These are phyloP conservation scores for Corchorus capsularis DNA, from an alignment of 345 rosid species.

Conservation along the genomic window DNA sequence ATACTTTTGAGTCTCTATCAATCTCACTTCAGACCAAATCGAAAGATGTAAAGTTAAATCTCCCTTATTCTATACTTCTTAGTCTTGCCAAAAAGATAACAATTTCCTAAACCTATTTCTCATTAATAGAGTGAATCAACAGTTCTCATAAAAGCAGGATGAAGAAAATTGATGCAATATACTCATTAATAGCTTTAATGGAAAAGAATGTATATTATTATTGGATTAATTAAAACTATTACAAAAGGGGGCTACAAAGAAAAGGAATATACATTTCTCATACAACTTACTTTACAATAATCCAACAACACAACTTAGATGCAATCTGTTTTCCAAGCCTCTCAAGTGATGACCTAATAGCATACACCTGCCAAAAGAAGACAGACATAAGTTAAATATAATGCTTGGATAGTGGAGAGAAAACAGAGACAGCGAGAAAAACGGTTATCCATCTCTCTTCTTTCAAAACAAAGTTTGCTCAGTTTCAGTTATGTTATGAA, in stretches of 20 bases:
- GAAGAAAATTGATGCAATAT: neutral
- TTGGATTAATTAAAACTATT: neutral
- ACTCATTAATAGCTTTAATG: neutral
- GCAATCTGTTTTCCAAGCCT: conserved; percentile 94
- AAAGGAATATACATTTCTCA: conserved; percentile 53
- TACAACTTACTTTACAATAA: conserved; percentile 54
- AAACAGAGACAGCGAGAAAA: neutral
- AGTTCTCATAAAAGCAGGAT: neutral
- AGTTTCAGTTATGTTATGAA: neutral
- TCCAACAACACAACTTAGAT: conserved; percentile 84
- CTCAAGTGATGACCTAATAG: conserved; percentile 89
- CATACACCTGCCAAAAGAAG: conserved; percentile 75
- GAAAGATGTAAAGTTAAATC: no score
- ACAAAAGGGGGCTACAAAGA: neutral
- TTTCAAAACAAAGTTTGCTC: neutral
- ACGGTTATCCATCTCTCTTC: neutral
- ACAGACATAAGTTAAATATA: neutral
- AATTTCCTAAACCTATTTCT: no score
- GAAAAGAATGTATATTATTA: conserved; percentile 12
- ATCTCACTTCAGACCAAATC: no score
- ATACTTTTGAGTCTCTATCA: no score
- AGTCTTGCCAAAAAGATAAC: no score
- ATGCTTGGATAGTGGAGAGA: neutral
- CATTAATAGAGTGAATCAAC: neutral
- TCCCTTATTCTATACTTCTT: no score